Base-by-base conservation (phyloP, 2,329 filamentous ascomycete species). In the Harringtonia aguacate region DNA sequence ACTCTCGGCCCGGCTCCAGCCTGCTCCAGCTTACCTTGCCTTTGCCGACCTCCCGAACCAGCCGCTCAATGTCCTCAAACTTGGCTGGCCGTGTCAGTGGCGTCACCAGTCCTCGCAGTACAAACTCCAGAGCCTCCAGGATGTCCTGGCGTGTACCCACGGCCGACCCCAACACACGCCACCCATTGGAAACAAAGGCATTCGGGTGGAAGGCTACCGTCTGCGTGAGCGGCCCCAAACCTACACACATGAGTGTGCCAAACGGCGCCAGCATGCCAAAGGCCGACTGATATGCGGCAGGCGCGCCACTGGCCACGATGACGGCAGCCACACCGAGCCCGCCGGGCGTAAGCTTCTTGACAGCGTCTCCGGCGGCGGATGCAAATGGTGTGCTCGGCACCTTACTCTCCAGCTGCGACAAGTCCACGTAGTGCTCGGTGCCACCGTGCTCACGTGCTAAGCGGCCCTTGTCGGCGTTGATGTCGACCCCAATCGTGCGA, bases 61-160 rank as follows among this genome's bases (percentile, higher is more conserved):
- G 45, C 28, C 37, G 44, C 17, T 53, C 38, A 12, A 60, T 43
- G 9, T 55, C 49, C 18, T 49, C 50, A 4, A 61, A 46, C 37
- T 47, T 51, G 8, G 49, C 55, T 20, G 47, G 41, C 15, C 53
- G 49, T 2, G 58, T 53, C n/a, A 51, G 53, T 7, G 61, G 60
- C 39, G 48, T 51, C 2, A 68, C 63, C 12, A 55, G 34, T 0
- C 58, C 53, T 20, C 58, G 53, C 45, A 52, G 48, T 6, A 61
- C 55, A 48, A 68, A 67, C 9, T 63, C 61, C 1, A 68, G 52
- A 1, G 65, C 65, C 45, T 68, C 65, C 0, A 62, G 43, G 0
- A 64, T 63, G 41, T 68, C 65, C 3, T 50, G 50, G 13, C 61
- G 49, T 5, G 61, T 64, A 0, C 64, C 65, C 1, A 65, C 62